Evolutionary conservation across 2,329 filamentous ascomycete genomes (phyloP), one percentile per base, ranked within the genome.

Genomic region (Calonectria honghensis): DNA sequence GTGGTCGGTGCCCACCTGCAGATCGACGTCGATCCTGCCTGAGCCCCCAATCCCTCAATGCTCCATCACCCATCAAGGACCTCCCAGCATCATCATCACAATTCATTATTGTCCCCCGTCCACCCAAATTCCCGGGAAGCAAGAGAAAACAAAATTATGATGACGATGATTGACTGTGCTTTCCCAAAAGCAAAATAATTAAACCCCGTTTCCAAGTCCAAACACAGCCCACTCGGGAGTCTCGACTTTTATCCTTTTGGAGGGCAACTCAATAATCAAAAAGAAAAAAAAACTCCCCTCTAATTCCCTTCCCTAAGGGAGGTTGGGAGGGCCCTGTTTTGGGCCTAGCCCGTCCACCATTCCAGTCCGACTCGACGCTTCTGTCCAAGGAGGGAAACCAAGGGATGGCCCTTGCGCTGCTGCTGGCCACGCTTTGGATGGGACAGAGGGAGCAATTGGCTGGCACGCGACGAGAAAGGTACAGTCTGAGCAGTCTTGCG

Each of bases 11-110:
- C 72, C 74, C 73, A 66, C 71, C 66, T 78, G 76, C 68, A 76
- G 78, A 79, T 81, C 77, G 75, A 68, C 77, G 77, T 77, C 78
- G 79, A 81, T 81, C 79, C 73, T 73, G 72, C 70, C 61, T 72
- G 64, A 73, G 51, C 61, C 65, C 65, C 59, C 65, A 31, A 50
- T 48, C 70, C 51, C 48, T 27, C 51, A 37, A n/a, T 48, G 50
- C 51, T 50, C 37, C 57, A 54, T 72, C 13, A 6, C 64, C 35
- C 24, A 45, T 61, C 52, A 50, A 29, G 48, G 35, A 27, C 51
- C 13, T 27, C 37, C 35, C 29, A 9, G n/a, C 32, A 11, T 13
- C n/a, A 54, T 37, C 41, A 50, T 63, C 41, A 10, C 24, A 3
- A 35, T 59, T 59, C 27, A 48, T 13, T 10, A 68, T 29, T 50